Base-by-base conservation (phyloP, 768 basidiomycete genomes). In the Leccinum boreale region DNA sequence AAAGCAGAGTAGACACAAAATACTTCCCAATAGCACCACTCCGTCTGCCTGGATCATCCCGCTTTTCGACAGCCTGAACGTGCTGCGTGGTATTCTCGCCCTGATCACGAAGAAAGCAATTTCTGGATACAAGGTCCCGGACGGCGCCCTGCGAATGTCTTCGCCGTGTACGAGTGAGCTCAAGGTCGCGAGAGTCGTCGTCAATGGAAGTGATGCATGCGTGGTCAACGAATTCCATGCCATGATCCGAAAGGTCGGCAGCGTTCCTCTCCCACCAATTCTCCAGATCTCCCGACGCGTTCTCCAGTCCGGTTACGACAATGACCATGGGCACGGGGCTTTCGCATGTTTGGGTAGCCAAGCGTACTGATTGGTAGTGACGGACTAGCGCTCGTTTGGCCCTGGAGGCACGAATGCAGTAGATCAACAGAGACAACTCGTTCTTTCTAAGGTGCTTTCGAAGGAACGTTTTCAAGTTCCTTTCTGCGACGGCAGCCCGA, bases 241-340 rank as follows among this genome's bases (percentile, higher is more conserved):
- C 60, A 45, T 59, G 33, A 15, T 33, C 26, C 15, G 57, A 53
- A 15, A 74, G 67, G 2, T 60, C 62, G 4, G 29, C 24, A 4
- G 42, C 57, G 6, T 74, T 76, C 36, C 51, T 62, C n/a, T 35
- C 23, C 75, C 75, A 74, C 73, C 75, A 74, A 9, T 29, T 19
- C 47, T 76, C 73, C 75, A 75, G 76, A 11, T 64, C 63, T 47
- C 48, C 65, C 23, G 60, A 58, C 28, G 71, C 56, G 21, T 74
- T 65, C 55, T 78, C 79, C 29, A 79, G 68, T 28, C 73, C 75
- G 2, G 76, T 79, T 5, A 78, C 68, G n/a, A 74, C 72, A 17
- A 78, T 58, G 12, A 71, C 68, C 49, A 76, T 71, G 1, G 79
- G 77, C 7, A 75, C 70, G 7, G 64, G 21, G 6, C 51, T 58